Evolutionary conservation across 2,329 filamentous ascomycete genomes (phyloP).

Genomic region (Sclerotinia glacialis): DNA sequence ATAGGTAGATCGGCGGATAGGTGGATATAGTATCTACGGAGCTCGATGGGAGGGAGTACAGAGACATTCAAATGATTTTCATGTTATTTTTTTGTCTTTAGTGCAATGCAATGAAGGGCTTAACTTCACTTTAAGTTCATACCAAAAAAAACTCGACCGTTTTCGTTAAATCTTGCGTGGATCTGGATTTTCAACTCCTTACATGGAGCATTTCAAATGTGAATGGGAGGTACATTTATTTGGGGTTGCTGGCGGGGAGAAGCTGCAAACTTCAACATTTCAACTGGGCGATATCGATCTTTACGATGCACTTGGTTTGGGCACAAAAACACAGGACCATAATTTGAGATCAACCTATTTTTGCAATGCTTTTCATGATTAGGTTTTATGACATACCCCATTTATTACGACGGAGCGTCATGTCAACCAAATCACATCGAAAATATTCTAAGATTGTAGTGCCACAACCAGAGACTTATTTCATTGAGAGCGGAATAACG

Average conservation of each 20-base stretch:
- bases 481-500: slow-evolving; percentile 25
- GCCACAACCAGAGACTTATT: slow-evolving; percentile 20
- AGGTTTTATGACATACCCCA: slow-evolving; percentile 9
- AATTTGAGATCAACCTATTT: not conserved
- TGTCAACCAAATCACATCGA: slow-evolving; percentile 9
- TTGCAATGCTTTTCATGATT: slow-evolving; percentile 15
- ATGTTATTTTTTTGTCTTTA: too few relatives aligned
- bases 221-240: not conserved
- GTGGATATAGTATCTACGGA: too few relatives aligned
- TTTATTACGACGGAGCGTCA: slow-evolving; percentile 7
- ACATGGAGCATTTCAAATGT: too few relatives aligned
- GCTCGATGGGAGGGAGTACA: too few relatives aligned
- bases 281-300: too few relatives aligned
- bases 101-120: too few relatives aligned
- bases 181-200: too few relatives aligned
- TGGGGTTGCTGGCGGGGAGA: not conserved
- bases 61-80: too few relatives aligned
- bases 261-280: not conserved
- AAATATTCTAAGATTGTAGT: slow-evolving; percentile 15
- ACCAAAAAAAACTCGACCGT: too few relatives aligned
- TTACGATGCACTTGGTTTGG: not conserved
- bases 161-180: too few relatives aligned
- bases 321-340: slow-evolving; percentile 7
- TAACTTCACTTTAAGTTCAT: too few relatives aligned
- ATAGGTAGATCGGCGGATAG: too few relatives aligned